phyloP scores from a whole-genome alignment of 345 rosid genomes.

The Arabidopsis arenosa region DNA sequence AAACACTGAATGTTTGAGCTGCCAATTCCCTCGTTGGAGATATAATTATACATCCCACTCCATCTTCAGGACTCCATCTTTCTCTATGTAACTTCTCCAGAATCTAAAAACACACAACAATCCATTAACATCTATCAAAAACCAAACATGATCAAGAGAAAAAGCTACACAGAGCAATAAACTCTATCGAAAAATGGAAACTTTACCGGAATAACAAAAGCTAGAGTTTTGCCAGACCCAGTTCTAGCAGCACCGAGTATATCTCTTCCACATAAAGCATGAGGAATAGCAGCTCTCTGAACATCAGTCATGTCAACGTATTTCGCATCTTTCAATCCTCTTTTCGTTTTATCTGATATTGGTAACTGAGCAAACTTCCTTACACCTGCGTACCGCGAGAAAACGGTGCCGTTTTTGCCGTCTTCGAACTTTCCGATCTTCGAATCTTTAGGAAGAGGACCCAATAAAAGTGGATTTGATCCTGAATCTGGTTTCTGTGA shows the following conservation, averaged over 20 bases:
- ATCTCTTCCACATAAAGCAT: conserved; percentile 85
- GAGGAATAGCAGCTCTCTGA: conserved; percentile 88
- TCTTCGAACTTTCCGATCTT: conserved; percentile 66
- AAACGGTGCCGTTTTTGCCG: conserved; percentile 35
- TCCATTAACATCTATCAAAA: neutral
- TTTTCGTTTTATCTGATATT: conserved; percentile 72
- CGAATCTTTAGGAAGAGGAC: conserved; percentile 52
- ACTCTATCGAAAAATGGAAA: neutral
- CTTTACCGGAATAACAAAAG: conserved; percentile 87
- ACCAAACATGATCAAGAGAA: neutral
- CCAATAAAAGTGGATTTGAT: conserved; percentile 70
- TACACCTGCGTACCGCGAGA: conserved; percentile 71
- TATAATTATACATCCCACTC: conserved; percentile 91
- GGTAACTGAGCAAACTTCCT: conserved; percentile 71
- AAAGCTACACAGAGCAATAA: neutral
- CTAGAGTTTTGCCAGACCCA: conserved; percentile 94
- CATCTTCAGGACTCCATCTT: conserved; percentile 87
- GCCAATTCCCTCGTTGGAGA: conserved; percentile 95
- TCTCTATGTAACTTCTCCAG: conserved; percentile 82
- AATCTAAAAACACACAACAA: conserved; percentile 50
- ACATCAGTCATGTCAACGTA: conserved; percentile 76
- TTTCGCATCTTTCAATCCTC: conserved; percentile 63
- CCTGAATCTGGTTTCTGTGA: conserved; percentile 86
- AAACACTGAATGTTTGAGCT: conserved; percentile 76
- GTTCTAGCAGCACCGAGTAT: conserved; percentile 95